Conservation (phyloP, 2,329 filamentous ascomycete genomes). For the Thielaviopsis euricoi region DNA sequence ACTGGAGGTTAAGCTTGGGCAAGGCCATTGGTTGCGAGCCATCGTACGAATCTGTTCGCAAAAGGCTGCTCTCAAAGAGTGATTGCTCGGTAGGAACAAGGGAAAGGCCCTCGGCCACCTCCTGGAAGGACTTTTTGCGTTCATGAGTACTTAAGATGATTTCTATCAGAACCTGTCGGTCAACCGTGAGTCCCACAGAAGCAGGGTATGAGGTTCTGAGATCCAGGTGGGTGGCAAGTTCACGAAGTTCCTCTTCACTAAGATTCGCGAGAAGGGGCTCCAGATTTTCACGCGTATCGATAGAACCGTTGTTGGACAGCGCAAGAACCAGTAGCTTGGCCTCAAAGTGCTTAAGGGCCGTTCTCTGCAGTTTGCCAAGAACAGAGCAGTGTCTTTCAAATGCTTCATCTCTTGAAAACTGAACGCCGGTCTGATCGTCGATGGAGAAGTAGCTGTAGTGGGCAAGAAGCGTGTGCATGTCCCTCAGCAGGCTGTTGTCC, state of each 20-base stretch:
- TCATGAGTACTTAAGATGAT: slow-evolving; percentile 61
- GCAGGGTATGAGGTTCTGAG: slow-evolving; percentile 71
- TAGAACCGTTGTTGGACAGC: slow-evolving; percentile 78
- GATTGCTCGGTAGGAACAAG: slow-evolving; percentile 70
- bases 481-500: slow-evolving; percentile 60
- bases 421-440: slow-evolving; percentile 74
- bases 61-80: slow-evolving; percentile 62
- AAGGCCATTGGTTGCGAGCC: slow-evolving; percentile 76
- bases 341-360: slow-evolving; percentile 66
- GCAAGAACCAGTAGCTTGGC: slow-evolving; percentile 83
- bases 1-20: slow-evolving; percentile 89
- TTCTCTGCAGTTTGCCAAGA: slow-evolving; percentile 64
- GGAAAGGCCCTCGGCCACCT: slow-evolving; percentile 51
- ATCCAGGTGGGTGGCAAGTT: slow-evolving; percentile 55
- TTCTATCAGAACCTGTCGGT: slow-evolving; percentile 52
- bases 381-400: slow-evolving; percentile 65
- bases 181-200: slow-evolving; percentile 43
- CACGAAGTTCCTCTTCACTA: slow-evolving; percentile 54
- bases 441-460: slow-evolving; percentile 84
- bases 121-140: slow-evolving; percentile 65
- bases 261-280: slow-evolving; percentile 57
- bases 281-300: slow-evolving; percentile 67
- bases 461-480: slow-evolving; percentile 61
- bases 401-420: slow-evolving; percentile 54
- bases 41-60: slow-evolving; percentile 74